A percentile compares a stretch with the other conserved stretches of the same genome.
These are phyloP conservation scores for Scutellaria barbata DNA, from an alignment of 257 asterid genomes.

Conservation along the genomic window DNA sequence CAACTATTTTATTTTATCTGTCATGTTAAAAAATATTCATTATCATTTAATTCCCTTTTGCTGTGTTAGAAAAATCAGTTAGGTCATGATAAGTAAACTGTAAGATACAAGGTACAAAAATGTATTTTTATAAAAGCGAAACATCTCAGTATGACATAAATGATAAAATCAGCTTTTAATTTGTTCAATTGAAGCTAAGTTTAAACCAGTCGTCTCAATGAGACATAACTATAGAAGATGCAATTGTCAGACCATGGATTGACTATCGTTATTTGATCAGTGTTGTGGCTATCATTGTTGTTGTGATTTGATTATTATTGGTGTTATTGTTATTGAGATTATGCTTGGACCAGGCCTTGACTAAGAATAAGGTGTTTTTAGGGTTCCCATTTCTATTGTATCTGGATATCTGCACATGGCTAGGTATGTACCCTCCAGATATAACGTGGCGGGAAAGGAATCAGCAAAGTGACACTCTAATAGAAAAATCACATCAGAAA, in stretches of 20 bases:
- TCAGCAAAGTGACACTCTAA: no score
- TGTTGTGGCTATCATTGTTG: slow-evolving; percentile 2
- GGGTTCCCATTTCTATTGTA: not conserved
- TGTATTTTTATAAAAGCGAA: not conserved
- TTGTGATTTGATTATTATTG: not conserved
- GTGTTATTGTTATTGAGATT: not conserved
- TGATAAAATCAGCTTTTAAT: not conserved
- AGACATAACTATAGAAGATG: not conserved
- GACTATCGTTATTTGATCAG: not conserved
- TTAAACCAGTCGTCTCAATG: not conserved
- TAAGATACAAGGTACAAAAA: not conserved
- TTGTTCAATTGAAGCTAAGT: slow-evolving; percentile 9
- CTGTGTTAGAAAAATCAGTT: not conserved
- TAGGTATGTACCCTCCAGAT: no score
- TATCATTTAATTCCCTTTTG: not conserved
- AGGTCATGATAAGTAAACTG: not conserved
- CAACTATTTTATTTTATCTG: slow-evolving; percentile 20
- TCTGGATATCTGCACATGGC: not conserved
- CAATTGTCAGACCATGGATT: slow-evolving; percentile 1
- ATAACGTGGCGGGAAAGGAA: no score
- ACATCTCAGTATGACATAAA: slow-evolving; percentile 12
- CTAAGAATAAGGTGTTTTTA: not conserved
- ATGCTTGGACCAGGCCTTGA: not conserved
- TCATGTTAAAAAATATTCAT: not conserved
- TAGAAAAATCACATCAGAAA: not conserved